Evolutionary conservation across 805 yeast genomes (phyloP), one percentile per base, ranked within the genome.

Genomic region (Lipomyces chichibuensis): DNA sequence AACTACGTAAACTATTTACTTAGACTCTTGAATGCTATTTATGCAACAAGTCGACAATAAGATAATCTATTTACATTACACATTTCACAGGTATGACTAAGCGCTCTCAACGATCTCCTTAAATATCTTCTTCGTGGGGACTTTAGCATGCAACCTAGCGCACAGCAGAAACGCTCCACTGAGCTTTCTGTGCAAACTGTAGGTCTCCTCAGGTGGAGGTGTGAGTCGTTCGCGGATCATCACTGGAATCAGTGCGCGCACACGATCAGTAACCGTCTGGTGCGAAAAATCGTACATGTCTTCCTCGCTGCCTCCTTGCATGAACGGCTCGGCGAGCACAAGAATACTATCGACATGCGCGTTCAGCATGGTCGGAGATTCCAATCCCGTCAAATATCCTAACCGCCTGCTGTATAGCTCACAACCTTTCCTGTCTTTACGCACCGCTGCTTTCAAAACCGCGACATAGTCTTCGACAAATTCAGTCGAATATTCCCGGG

Each of bases 201-300:
- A 95, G 0, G 99, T 95, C 78, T 95, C 99, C 75, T 95, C 98
- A 1, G 99, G 99, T 14, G 99, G 99, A 2, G 99, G 98, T 2
- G 97, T 87, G 69, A 95, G 81, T 72, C 99, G 85, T 78, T 95
- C 97, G 68, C 88, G 85, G 69, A 95, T 83, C 99, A 95, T 95
- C 63, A 93, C 80, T 1, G 92, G 88, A 71, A 95, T 91, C 74
- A 93, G 92, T 2, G 86, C 88, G 71, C 97, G 85, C 27, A 95
- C 97, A 70, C 98, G 85, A 71, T 92, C 97, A 5, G 98, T 92
- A 55, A 95, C 94, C 14, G 97, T 93, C 78, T 95, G 99, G 64
- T 85, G 80, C 33, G 84, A 80, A 80, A 95, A 95, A 76, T 90
- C 89, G 77, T 87, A 95, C 8, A 83, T 73, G 14, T 75, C 72